Conservation (phyloP, 129 eudicot genomes). For the Chrysanthemum seticuspe region DNA sequence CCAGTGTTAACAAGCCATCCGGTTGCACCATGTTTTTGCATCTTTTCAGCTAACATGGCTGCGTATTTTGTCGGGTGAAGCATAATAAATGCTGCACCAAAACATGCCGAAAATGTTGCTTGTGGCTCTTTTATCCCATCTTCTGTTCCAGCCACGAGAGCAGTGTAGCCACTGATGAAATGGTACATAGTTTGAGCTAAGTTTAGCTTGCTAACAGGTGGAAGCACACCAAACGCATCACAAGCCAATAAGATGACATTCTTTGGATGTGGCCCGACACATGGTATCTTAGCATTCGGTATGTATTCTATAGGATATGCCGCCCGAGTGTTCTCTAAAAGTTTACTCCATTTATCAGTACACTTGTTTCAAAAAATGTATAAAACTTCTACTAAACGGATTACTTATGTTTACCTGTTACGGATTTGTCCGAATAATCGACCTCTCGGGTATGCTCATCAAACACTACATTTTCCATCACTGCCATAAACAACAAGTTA, state of each 20-base stretch:
- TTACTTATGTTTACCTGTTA: no score
- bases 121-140: slow-evolving; percentile 94
- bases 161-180: no score
- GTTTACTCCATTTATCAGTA: no score
- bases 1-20: slow-evolving; percentile 99
- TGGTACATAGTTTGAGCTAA: slow-evolving; percentile 66
- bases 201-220: slow-evolving; percentile 92
- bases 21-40: slow-evolving; percentile 94
- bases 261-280: no score
- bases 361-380: no score
- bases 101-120: slow-evolving; percentile 95
- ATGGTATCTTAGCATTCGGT: no score
- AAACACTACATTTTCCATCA: slow-evolving; percentile 85
- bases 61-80: slow-evolving; percentile 81
- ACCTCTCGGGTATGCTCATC: slow-evolving; percentile 48
- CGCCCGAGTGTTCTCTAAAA: no score
- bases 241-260: no score
- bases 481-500: slow-evolving; percentile 25
- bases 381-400: no score
- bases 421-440: no score
- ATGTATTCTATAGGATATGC: no score
- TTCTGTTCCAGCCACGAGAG: slow-evolving; percentile 66
- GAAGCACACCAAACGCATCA: no score
- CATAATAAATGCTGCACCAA: slow-evolving; percentile 56
- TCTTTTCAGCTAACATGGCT: slow-evolving; percentile 84